Evolutionary conservation across 139 green algal genomes (phyloP).

Genomic region (Mesotaenium endlicherianum): DNA sequence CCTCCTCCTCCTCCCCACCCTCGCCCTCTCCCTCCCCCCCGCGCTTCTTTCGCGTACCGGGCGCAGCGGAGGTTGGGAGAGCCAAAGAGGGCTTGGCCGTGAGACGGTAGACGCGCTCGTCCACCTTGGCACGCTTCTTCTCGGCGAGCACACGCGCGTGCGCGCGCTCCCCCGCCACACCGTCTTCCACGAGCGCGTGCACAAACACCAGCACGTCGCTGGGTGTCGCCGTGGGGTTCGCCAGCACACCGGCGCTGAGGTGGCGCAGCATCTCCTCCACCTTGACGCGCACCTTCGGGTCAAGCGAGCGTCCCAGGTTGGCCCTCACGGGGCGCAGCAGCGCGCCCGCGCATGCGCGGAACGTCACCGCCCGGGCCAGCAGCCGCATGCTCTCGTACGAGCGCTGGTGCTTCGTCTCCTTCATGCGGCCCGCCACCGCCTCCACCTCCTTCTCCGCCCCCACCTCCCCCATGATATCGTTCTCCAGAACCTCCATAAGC

Average conservation of each 20-base stretch:
- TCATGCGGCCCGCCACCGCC: constrained; percentile 12
- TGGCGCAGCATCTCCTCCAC: constrained; percentile 72
- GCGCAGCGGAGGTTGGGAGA: too few relatives aligned
- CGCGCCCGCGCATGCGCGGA: neutral
- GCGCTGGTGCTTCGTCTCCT: constrained; percentile 33
- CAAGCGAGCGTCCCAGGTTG: constrained; percentile 3
- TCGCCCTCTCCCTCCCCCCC: neutral
- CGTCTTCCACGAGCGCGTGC: constrained; percentile 55
- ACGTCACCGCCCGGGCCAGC: neutral
- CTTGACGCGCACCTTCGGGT: constrained; percentile 65
- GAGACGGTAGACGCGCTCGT: too few relatives aligned
- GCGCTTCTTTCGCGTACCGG: too few relatives aligned
- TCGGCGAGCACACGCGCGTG: neutral
- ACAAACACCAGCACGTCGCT: constrained; percentile 67
- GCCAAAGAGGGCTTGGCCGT: too few relatives aligned
- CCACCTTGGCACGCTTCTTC: neutral
- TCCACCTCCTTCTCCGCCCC: constrained; percentile 34
- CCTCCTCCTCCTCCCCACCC: neutral
- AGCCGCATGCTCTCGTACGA: constrained; percentile 36
- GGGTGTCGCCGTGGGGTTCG: constrained; percentile 67
- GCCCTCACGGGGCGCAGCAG: constrained; percentile 12
- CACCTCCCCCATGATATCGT: constrained; percentile 25
- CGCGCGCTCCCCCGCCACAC: too few relatives aligned
- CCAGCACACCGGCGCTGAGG: constrained; percentile 64
- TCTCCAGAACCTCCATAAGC: neutral